Conservation (phyloP, 495 filamentous ascomycete species). For the Hypoxylon crocopeplum region DNA sequence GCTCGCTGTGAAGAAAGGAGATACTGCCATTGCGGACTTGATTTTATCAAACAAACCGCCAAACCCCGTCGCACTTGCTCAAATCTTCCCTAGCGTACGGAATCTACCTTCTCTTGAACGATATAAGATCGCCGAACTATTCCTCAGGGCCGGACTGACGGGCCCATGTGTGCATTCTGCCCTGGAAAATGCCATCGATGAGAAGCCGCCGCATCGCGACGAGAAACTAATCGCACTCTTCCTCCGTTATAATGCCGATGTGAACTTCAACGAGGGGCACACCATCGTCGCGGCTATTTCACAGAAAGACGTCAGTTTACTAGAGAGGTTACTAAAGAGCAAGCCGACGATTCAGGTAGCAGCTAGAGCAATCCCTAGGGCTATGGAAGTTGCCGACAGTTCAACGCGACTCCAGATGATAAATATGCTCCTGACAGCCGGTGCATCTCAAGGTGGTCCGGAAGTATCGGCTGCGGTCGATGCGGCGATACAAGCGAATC, state of each 20-base stretch:
- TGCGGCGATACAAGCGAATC: conserved; percentile 40
- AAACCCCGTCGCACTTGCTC: conserved; percentile 44
- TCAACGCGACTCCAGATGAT: conserved; percentile 46
- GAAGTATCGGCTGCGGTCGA: conserved; percentile 48
- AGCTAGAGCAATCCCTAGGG: conserved; percentile 43
- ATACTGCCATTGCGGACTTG: conserved; percentile 45
- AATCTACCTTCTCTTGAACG: conserved; percentile 42
- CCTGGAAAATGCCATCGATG: conserved; percentile 51
- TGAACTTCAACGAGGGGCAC: conserved; percentile 53
- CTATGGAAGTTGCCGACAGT: conserved; percentile 45
- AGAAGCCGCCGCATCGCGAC: conserved; percentile 49
- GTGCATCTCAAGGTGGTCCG: conserved; percentile 41
- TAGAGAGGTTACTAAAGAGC: conserved; percentile 47
- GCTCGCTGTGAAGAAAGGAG: conserved; percentile 46
- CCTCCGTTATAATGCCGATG: conserved; percentile 51
- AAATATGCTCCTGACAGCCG: conserved; percentile 47
- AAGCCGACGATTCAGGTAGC: conserved; percentile 46
- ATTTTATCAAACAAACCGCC: conserved; percentile 50
- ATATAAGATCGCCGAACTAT: conserved; percentile 48
- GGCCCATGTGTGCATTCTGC: conserved; percentile 45
- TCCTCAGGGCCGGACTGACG: conserved; percentile 49
- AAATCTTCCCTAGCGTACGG: conserved; percentile 47
- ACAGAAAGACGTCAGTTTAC: conserved; percentile 46
- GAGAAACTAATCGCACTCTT: conserved; percentile 52
- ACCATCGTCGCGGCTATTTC: conserved; percentile 49